Base-by-base conservation (phyloP, 257 asterid genomes). In the Rubia yunnanensis region DNA sequence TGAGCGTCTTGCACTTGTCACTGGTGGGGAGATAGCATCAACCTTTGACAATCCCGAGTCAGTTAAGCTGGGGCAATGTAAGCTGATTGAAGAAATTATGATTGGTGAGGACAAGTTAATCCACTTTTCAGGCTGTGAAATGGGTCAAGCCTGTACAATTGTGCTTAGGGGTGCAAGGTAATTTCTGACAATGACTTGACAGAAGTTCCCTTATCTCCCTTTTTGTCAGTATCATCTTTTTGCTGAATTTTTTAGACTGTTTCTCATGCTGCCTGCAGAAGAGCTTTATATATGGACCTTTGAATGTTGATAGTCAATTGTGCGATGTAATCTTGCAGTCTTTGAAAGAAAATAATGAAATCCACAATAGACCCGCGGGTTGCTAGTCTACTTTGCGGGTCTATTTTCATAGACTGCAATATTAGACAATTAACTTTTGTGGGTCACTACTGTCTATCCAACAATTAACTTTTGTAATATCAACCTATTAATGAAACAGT, bases 141-240 rank as follows among this genome's bases (percentile, higher is more conserved):
- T 92, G 97, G 99, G 99, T 31, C 95, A 90, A 78, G 99, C 99
- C 41, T 92, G 99, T 67, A 92, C 97, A 4, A 89, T 92, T 35
- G 99, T 92, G 38, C 72, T 89, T 75, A 80, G 96, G 77, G 97
- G 95, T 35, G 97, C 99, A 80, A 89, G 96, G 95, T 89, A 84
- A 32, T 15, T 10, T 67, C 46, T 31, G 35, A 28, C 30, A 13
- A 3, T 30, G 3, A 24, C 55, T 64, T 73, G 15, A 22, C n/a
- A 10, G 44, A 14, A 20, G 73, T 57, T 62, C 28, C 18, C 60
- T 54, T 2, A 18, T 24, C 4, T 13, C 14, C 48, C 48, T 10
- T 10, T 39, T 10, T 44, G 17, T 44, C 20, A 15, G 7, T 15
- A 44, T 15, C n/a, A 7, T 44, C 20, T 44, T 41, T 44, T 44